Evolutionary conservation across 2,329 filamentous ascomycete genomes (phyloP), one percentile per base, ranked within the genome.

Genomic region (Aspergillus sp.): DNA sequence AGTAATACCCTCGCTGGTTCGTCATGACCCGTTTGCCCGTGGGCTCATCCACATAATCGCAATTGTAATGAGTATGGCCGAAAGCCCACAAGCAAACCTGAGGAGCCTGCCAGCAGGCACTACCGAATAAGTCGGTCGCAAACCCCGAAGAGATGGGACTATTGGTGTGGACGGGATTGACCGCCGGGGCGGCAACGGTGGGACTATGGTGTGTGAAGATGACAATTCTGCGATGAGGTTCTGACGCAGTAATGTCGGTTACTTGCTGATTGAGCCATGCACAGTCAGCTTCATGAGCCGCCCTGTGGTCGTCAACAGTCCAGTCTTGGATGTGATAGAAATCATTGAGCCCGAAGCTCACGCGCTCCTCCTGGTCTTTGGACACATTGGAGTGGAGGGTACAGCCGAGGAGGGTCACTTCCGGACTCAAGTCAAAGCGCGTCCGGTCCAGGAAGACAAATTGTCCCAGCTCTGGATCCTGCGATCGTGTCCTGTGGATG

Each of bases 321-420:
- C 71, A 74, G 45, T 68, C 56, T 0, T 60, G 43, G n/a, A 73
- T 81, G 1, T 73, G 60, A 56, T 73, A 79, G 55, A 83, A 84
- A 65, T 83, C 80, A 42, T 79, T 79, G 8, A 83, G 57, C 0
- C 75, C 69, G 33, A 73, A 60, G 45, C 70, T 72, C 13, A 83
- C 74, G 0, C 52, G 59, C 32, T 70, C 65, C 7, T 60, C 56
- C 6, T 73, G 67, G n/a, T 69, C 60, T 0, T 68, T 49, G 1
- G 72, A 68, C 22, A 84, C 65, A 8, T 62, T 50, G 0, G 81
- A 83, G 65, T 79, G 81, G 2, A 84, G 68, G 2, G 75, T 77
- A 57, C 76, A 79, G 9, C 76, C 76, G 1, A 80, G 62, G 6
- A 80, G 65, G 1, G 69, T 72, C 9, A 76, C 45, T 3, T 65